Base-by-base conservation (phyloP, 2,329 filamentous ascomycete species). In the Cyclaneusma minus region DNA sequence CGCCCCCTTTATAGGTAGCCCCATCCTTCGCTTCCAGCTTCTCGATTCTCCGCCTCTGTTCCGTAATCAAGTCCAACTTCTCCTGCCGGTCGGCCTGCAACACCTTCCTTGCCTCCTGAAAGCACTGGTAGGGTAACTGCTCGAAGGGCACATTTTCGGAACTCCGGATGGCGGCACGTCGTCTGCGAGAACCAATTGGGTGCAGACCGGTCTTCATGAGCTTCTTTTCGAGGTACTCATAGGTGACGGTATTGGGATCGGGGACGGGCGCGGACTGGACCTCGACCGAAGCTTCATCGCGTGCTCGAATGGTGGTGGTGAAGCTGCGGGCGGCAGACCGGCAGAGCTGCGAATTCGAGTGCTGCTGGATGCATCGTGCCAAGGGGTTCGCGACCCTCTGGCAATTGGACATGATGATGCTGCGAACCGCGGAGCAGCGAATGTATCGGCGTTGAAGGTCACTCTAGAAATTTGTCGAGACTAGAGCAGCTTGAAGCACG, bases 51-150 rank as follows among this genome's bases (percentile, higher is more conserved):
- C 62, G 62, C 26, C 73, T 55, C 51, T 82, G 71, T 15, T 53
- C 60, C 26, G 68, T 56, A 31, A 98, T 87, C 43, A 74, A 60
- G 33, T 63, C 57, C 26, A 95, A 43, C 58, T 93, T 95, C 54
- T 87, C 68, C 37, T 73, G 60, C 21, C 87, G 70, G 49, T 98
- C 89, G 29, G 68, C 69, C 28, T 72, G 64, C 29, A 98, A 60
- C 25, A 95, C 55, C 49, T 83, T 81, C 35, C 85, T 71, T 21
- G 89, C 89, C 57, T 94, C 85, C 55, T 98, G 89, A 59, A 95
- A 98, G 54, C 82, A 89, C 63, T 95, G 87, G 57, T 91, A 98
- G 11, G 89, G 89, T 39, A 98, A 60, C 48, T 87, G 79, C 58
- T 93, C 83, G 48, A 98, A 94, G 14, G 85, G 83, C 16, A 50